Percentiles rank a stretch among this genome's conserved stretches.
These are phyloP conservation scores for Talaromyces sp. DNA, from an alignment of 2,329 filamentous ascomycete genomes.

Conservation along the genomic window DNA sequence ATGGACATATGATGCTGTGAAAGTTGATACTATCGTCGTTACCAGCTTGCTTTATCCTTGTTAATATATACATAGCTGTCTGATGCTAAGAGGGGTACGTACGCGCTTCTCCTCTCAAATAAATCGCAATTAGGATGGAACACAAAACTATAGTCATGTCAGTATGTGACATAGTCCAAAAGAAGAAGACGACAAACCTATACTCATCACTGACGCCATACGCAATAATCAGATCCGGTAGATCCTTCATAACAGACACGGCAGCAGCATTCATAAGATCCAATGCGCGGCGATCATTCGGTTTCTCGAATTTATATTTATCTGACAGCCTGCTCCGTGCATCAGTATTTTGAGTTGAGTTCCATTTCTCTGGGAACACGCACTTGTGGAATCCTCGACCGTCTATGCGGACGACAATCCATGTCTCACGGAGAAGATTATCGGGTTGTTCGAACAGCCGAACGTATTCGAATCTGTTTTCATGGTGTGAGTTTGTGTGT, in stretches of 20 bases:
- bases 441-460: conserved; percentile 83
- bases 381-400: conserved; percentile 94
- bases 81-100: conserved; percentile 25
- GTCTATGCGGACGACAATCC: conserved; percentile 92
- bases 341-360: background rate
- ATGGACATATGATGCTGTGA: conserved; percentile 85
- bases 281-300: conserved; percentile 82
- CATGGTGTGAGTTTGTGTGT: background rate
- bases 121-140: conserved; percentile 78
- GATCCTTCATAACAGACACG: conserved; percentile 73
- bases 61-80: background rate
- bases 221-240: conserved; percentile 80
- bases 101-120: conserved; percentile 82
- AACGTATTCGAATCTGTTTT: conserved; percentile 83
- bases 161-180: background rate
- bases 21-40: conserved; percentile 86
- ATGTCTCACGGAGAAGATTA: conserved; percentile 79
- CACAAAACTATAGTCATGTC: conserved; percentile 63
- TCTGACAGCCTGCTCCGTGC: conserved; percentile 60
- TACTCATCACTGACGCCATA: conserved; percentile 97
- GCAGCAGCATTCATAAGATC: conserved; percentile 94
- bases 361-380: conserved; percentile 20
- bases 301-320: conserved; percentile 83
- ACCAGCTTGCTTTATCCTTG: conserved; percentile 68
- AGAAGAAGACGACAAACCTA: conserved; percentile 38